Evolutionary conservation across 176 grass and related monocot species (phyloP).

Genomic region (Eremochloa ophiuroides): DNA sequence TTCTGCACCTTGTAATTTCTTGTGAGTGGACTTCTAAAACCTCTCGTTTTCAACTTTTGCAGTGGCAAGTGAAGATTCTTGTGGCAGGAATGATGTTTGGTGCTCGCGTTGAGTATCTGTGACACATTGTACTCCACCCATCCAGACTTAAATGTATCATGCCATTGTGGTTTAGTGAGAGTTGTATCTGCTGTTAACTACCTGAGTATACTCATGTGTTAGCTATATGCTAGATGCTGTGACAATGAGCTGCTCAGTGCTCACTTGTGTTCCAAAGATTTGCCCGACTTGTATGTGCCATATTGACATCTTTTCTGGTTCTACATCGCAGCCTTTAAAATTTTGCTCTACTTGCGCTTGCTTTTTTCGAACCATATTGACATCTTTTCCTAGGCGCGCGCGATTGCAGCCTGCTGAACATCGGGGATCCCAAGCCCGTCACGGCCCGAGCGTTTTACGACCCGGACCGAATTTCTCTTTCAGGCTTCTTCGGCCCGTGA

Average conservation of each 20-base stretch:
- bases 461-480: too few relatives aligned
- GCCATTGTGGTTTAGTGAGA: slow-evolving; percentile 5
- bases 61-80: slow-evolving; percentile 42
- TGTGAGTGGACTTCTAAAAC: background rate
- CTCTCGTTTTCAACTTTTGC: background rate
- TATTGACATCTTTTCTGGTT: background rate
- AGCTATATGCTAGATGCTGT: background rate
- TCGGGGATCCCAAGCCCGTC: too few relatives aligned
- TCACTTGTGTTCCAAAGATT: too few relatives aligned
- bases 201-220: slow-evolving; percentile 7
- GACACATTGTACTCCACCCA: slow-evolving; percentile 5
- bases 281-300: background rate
- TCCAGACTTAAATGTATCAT: slow-evolving; percentile 27
- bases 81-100: background rate
- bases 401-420: too few relatives aligned
- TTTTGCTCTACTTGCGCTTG: too few relatives aligned
- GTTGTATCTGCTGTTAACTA: slow-evolving; percentile 20
- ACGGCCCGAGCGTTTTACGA: too few relatives aligned
- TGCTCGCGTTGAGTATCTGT: background rate
- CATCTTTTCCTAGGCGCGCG: too few relatives aligned
- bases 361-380: too few relatives aligned
- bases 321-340: background rate
- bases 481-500: too few relatives aligned
- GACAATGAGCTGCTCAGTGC: background rate
- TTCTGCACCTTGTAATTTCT: background rate